Base-by-base conservation (phyloP, 495 filamentous ascomycete genomes). In the Penicillium lividum region DNA sequence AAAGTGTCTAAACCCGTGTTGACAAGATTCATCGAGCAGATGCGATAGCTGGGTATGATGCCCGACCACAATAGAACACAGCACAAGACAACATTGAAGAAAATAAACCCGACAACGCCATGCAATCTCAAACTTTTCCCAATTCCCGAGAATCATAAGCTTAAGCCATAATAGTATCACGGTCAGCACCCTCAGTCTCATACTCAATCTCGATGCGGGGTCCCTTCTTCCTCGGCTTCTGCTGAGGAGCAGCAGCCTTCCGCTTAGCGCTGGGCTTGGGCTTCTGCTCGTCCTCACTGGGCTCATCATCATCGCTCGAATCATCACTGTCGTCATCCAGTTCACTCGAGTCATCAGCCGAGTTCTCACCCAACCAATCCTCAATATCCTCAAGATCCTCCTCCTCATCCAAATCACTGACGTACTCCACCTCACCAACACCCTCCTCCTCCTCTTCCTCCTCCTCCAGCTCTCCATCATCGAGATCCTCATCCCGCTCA, bases 341-440 rank as follows among this genome's bases (percentile, higher is more conserved):
- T 44, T 74, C 75, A 55, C 74, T 77, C 48, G 76, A 79, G 25
- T 84, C 84, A 15, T 84, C 42, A 0, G 75, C 84, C 54, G 84
- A 88, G 36, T 82, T 76, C 13, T 71, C 81, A 49, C 85, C 88
- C 16, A 90, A 70, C 88, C 88, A 91, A 61, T 90, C 87, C 64
- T 91, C 87, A 51, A 91, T 77, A 70, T 91, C 88, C 58, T 84
- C 87, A 44, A 90, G 63, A 53, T 86, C 85, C 61, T 82, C 82
- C 57, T 82, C 83, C 53, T 87, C 84, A 31, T 90, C 88, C 9
- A 88, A 61, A 57, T 89, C 88, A 62, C 80, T 84, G 38, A 98
- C 89, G 66, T 97, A 97, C 74, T 97, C 93, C 22, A 97, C 88
- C 46, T 86, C 83, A 8, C 84, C 90, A 55, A 87, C 84, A 52